Percentiles rank a stretch among this genome's conserved stretches.
Conservation (phyloP, 2,329 filamentous ascomycete species). For the Grosmannia serpens region DNA sequence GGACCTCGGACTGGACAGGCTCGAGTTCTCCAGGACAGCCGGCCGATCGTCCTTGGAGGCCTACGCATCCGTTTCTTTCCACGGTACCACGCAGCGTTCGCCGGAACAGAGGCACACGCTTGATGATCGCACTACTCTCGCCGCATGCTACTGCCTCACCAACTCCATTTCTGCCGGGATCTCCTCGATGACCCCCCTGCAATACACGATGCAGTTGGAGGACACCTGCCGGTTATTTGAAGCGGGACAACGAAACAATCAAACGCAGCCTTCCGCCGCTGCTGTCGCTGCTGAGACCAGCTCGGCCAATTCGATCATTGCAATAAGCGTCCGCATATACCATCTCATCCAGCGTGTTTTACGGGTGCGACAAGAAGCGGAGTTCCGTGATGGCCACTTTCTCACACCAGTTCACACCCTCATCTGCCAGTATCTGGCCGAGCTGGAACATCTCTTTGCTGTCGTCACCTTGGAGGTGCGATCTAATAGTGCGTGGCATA, state of each 20-base stretch:
- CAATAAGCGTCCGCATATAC: conserved; percentile 11
- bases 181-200: conserved; percentile 27
- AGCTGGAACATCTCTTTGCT: conserved; percentile 8
- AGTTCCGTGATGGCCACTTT: conserved; percentile 7
- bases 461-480: conserved; percentile 3
- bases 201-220: conserved; percentile 23
- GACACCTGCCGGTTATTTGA: conserved; percentile 12
- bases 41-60: conserved; percentile 9
- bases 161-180: conserved; percentile 14
- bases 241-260: not conserved
- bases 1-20: conserved; percentile 14
- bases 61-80: conserved; percentile 6
- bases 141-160: conserved; percentile 30
- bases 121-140: conserved; percentile 31
- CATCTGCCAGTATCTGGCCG: conserved; percentile 6
- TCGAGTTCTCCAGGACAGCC: conserved; percentile 5
- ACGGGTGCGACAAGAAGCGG: conserved; percentile 9
- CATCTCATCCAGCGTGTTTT: conserved; percentile 10
- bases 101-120: conserved; percentile 10
- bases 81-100: conserved; percentile 4
- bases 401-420: conserved; percentile 3
- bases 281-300: not conserved
- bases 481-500: conserved; percentile 2
- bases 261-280: not conserved
- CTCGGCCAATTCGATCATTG: conserved; percentile 7